Evolutionary conservation across 257 asterid genomes (phyloP).

Genomic region (Solanum habrochaites): DNA sequence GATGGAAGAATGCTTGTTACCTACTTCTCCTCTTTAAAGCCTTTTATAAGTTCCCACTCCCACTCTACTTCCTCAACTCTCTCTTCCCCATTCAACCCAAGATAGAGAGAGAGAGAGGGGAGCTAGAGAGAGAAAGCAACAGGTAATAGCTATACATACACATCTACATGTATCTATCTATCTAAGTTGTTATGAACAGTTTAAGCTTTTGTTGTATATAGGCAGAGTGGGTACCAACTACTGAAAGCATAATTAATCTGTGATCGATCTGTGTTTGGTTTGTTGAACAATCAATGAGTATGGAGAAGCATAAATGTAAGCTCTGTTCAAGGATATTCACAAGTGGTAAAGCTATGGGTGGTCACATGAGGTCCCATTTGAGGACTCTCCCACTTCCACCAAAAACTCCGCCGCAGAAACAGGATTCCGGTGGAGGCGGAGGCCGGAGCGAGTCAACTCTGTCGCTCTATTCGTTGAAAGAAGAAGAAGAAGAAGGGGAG

Average conservation of each 20-base stretch:
- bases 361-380: slow-evolving; percentile 64
- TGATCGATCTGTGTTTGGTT: slow-evolving; percentile 7
- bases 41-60: slow-evolving; percentile 16
- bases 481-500: background rate
- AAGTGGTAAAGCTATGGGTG: slow-evolving; percentile 60
- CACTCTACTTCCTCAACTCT: slow-evolving; percentile 5
- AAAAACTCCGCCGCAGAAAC: slow-evolving; percentile 19
- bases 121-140: background rate
- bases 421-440: background rate
- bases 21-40: slow-evolving; percentile 32
- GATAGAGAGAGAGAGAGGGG: background rate
- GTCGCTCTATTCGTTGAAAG: slow-evolving; percentile 12
- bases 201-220: background rate
- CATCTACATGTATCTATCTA: background rate
- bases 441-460: slow-evolving; percentile 24
- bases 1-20: slow-evolving; percentile 41
- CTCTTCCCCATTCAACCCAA: slow-evolving; percentile 2
- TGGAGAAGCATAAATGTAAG: slow-evolving; percentile 51
- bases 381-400: slow-evolving; percentile 46
- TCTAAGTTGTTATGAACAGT: background rate
- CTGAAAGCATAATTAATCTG: background rate
- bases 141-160: background rate
- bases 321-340: slow-evolving; percentile 41
- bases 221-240: background rate
- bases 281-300: slow-evolving; percentile 5